Evolutionary conservation across 2,329 filamentous ascomycete species (phyloP).

Genomic region (Decorospora gaudefroyi): DNA sequence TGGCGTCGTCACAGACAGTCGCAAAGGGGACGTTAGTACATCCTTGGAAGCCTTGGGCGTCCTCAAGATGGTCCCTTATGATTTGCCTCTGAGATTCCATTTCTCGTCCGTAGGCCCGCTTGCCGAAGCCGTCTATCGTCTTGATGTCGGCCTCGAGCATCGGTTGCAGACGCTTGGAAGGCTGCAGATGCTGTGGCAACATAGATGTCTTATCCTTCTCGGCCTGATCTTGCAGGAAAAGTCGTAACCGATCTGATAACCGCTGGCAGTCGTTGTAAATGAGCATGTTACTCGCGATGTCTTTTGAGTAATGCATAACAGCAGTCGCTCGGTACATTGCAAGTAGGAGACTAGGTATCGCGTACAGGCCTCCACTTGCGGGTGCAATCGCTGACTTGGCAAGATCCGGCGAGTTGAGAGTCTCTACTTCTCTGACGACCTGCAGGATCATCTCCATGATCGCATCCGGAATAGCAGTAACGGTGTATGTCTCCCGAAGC

Average conservation of each 20-base stretch:
- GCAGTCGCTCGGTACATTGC: conserved; percentile 81
- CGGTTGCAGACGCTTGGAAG: conserved; percentile 50
- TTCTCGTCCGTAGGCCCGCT: conserved; percentile 64
- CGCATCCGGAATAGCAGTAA: conserved; percentile 83
- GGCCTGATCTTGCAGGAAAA: conserved; percentile 54
- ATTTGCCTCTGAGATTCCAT: conserved; percentile 69
- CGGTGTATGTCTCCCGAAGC: conserved; percentile 81
- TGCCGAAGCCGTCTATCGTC: conserved; percentile 62
- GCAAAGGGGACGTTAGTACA: conserved; percentile 64
- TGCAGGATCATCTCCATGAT: conserved; percentile 70
- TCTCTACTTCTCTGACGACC: conserved; percentile 53
- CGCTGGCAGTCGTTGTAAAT: conserved; percentile 68
- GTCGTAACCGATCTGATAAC: conserved; percentile 59
- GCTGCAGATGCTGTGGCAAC: conserved; percentile 37
- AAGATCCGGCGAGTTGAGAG: conserved; percentile 58
- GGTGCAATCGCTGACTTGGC: conserved; percentile 62
- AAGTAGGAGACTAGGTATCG: conserved; percentile 70
- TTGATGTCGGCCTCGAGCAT: conserved; percentile 60
- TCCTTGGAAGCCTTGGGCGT: conserved; percentile 64
- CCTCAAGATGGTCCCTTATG: conserved; percentile 64
- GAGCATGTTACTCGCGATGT: conserved; percentile 63
- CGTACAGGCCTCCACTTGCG: conserved; percentile 71
- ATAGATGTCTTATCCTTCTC: conserved; percentile 39
- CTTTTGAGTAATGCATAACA: conserved; percentile 70
- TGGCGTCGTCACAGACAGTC: conserved; percentile 63